Evolutionary conservation across 345 rosid genomes (phyloP), one percentile per base, ranked within the genome.

Genomic region (Euphorbia peplus): DNA sequence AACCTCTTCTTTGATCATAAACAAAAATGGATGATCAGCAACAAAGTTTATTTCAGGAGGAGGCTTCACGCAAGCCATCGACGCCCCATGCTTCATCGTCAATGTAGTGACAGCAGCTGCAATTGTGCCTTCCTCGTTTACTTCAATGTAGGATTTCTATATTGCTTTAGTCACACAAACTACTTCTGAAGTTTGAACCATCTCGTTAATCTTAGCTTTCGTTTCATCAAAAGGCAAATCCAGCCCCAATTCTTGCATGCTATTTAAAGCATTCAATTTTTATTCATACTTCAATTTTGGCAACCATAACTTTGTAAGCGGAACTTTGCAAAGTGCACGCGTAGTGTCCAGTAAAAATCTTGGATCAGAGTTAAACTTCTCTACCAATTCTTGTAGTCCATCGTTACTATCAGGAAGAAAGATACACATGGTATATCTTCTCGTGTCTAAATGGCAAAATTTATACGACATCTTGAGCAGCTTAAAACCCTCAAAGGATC

Each of bases 361-460:
- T 4, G 60, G 28, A 10, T 47, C 11, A n/a, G 59, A 50, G 37
- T 25, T 18, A 19, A 61, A 24, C 57, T 4, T 22, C 11, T 67
- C 16, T 4, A 74, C 9, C 8, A 39, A 11, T 39, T 39, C 42
- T 39, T 39, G 42, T 39, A 39, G 42, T 39, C 42, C 42, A 25
- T 73, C 44, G n/a, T 13, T 18, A 7, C 21, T 52, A 18, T 74
- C 21, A 8, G 77, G 72, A 25, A 68, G 72, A 22, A 32, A 32
- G 37, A 32, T 32, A 32, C 6, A 32, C 37, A 32, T 32, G 3
- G 37, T 6, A 32, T 32, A 32, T 32, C 37, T 32, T 32, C 6
- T 32, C 3, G 4, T 3, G 37, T 2, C 37, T 32, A 32, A 32
- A 2, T 32, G 37, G 37, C 37, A 2, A 32, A 32, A 2, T 32